Evolutionary conservation across 495 filamentous ascomycete genomes (phyloP).

Genomic region (Penicillium angulare): DNA sequence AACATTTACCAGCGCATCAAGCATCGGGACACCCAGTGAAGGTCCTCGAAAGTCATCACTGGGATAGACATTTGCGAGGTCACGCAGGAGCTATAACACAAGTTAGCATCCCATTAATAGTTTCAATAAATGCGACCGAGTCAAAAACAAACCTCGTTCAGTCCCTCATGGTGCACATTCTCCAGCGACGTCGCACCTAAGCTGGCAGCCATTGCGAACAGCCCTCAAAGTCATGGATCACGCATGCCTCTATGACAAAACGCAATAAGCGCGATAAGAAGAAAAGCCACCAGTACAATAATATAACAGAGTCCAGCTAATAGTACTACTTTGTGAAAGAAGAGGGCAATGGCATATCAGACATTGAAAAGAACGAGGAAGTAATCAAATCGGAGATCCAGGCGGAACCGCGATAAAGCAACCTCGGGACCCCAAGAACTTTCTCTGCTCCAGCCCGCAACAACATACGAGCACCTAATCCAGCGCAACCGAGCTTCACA

Average conservation of each 20-base stretch:
- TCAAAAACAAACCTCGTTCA: constrained; percentile 67
- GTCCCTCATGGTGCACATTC: constrained; percentile 61
- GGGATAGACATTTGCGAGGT: constrained; percentile 30
- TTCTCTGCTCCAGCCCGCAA: not conserved
- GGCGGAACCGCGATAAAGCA: too few species aligned
- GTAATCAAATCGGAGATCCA: not conserved
- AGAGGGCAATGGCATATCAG: not conserved
- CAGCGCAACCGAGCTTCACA: not conserved
- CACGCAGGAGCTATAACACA: constrained; percentile 45
- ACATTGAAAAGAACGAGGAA: not conserved
- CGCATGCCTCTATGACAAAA: constrained; percentile 7
- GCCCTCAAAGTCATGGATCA: constrained; percentile 12
- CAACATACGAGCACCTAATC: too few species aligned
- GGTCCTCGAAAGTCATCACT: constrained; percentile 3
- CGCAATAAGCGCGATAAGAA: not conserved
- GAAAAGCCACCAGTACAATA: not conserved
- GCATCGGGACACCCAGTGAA: constrained; percentile 39
- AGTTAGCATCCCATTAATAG: not conserved
- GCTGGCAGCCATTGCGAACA: constrained; percentile 33
- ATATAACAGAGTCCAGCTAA: too few species aligned
- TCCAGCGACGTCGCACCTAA: constrained; percentile 61
- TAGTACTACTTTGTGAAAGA: too few species aligned
- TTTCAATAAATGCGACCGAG: not conserved
- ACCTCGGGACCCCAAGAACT: not conserved
- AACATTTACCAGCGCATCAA: constrained; percentile 51